Percentiles rank a stretch among this genome's conserved stretches.
Evolutionary conservation across 2,329 filamentous ascomycete genomes (phyloP).

Genomic region (Ceratocystis papillata): DNA sequence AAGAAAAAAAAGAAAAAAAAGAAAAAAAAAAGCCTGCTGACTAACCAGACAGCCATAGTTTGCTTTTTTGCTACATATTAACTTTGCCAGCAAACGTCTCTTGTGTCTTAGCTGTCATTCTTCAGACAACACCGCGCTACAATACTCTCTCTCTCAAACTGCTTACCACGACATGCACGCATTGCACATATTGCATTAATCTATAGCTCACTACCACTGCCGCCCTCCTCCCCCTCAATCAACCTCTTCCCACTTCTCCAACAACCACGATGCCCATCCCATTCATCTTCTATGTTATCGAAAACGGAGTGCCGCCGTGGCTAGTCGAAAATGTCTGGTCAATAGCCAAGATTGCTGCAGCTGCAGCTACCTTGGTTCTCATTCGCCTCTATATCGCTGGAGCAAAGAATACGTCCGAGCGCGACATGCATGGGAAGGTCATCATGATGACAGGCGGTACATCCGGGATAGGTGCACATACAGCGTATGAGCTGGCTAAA

Average conservation of each 20-base stretch:
- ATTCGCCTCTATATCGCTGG: conserved; percentile 71
- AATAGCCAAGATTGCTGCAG: conserved; percentile 34
- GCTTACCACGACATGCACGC: neutral
- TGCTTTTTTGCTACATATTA: no score
- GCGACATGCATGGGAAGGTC: conserved; percentile 85
- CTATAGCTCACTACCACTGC: neutral
- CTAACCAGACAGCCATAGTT: neutral
- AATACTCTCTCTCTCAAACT: neutral
- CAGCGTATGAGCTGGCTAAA: conserved; percentile 61
- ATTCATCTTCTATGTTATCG: conserved; percentile 38
- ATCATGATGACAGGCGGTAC: conserved; percentile 91
- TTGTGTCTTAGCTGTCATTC: no score
- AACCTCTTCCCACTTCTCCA: neutral
- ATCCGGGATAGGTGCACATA: conserved; percentile 74
- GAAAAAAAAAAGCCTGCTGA: neutral
- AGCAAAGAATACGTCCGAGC: conserved; percentile 60
- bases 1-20: no score
- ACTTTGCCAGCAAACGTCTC: no score
- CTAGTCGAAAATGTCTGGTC: conserved; percentile 37
- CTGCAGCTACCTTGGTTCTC: conserved; percentile 35
- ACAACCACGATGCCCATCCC: conserved; percentile 41
- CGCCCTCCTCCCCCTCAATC: neutral
- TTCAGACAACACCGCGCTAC: neutral
- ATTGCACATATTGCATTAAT: neutral
- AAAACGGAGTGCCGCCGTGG: conserved; percentile 42